Evolutionary conservation across 768 basidiomycete genomes (phyloP).

Genomic region (Pisolithus sp.): DNA sequence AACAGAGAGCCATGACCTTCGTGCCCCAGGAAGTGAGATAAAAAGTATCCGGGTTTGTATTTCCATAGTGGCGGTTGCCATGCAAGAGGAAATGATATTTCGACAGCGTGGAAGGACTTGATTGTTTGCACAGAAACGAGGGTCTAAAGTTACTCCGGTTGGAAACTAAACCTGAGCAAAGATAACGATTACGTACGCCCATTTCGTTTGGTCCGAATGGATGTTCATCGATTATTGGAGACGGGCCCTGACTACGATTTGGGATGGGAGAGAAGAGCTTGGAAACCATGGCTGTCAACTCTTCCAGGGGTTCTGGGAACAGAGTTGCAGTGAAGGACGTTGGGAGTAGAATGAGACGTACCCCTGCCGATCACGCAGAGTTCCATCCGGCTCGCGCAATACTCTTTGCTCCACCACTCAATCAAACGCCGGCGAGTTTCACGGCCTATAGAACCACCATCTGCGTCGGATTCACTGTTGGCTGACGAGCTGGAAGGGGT

Average conservation of each 20-base stretch:
- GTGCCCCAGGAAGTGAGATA: conserved; percentile 83
- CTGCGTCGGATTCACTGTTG: conserved; percentile 57
- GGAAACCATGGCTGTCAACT: conserved; percentile 56
- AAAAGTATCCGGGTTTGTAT: conserved; percentile 68
- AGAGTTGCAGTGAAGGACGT: neutral
- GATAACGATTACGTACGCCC: conserved; percentile 46
- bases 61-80: conserved; percentile 70
- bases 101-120: conserved; percentile 78
- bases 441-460: conserved; percentile 71
- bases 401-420: conserved; percentile 81
- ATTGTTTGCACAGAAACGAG: conserved; percentile 84
- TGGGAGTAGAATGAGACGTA: conserved; percentile 18
- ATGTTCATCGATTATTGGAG: conserved; percentile 63
- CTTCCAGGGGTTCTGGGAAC: conserved; percentile 64
- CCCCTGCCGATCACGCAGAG: conserved; percentile 77
- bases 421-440: conserved; percentile 74
- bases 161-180: conserved; percentile 7
- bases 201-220: conserved; percentile 68
- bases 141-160: conserved; percentile 39
- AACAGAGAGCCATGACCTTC: conserved; percentile 90
- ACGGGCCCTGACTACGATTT: conserved; percentile 55
- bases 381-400: conserved; percentile 78
- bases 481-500: conserved; percentile 49
- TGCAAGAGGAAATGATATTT: conserved; percentile 74
- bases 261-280: conserved; percentile 65